Evolutionary conservation across 352 stramenopile genomes (phyloP), one percentile per base, ranked within the genome.

Genomic region (Plasmopara muralis): DNA sequence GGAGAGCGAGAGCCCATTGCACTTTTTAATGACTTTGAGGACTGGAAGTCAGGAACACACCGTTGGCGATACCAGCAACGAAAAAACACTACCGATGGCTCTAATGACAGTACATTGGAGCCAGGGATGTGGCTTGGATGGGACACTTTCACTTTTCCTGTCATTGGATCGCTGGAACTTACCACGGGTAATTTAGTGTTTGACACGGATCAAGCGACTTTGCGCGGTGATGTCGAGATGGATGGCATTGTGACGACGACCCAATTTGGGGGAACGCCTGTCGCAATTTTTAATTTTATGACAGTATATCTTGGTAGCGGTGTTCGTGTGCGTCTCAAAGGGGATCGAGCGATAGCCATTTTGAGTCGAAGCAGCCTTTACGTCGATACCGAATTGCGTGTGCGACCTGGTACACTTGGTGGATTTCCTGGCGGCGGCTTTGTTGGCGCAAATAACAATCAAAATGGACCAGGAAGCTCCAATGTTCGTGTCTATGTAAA

Each of bases 221-320:
- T 90, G 0, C 75, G 55, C 4, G 83, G 83, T 5, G 83, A 93
- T 37, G 60, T 89, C 25, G 64, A 61, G 2, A 39, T 89, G 9
- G 57, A 75, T 15, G 83, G 83, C 6, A 60, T 78, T 43, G 49
- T 98, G 8, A 53, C 71, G 0, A 70, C 64, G 39, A 96, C 83
- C 5, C 58, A 39, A 0, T 69, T 77, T 39, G 87, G 45, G 5
- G 55, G 86, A 2, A 97, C 89, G 1, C 81, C 90, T 13, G 89
- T 98, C 51, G 93, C 93, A 0, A 64, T 98, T 1, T 98, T 97
- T 71, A 96, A 96, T 50, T 98, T 98, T 58, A 89, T 98, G 66
- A 95, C 76, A 7, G 84, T 98, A 25, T 92, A 93, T 59, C 71
- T 98, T 29, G 77, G 76, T 13, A 50, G 56, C 15, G 68, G 86